Evolutionary conservation across 106 monocot species (phyloP), one percentile per base, ranked within the genome.

Genomic region (Phalaenopsis aphrodite): DNA sequence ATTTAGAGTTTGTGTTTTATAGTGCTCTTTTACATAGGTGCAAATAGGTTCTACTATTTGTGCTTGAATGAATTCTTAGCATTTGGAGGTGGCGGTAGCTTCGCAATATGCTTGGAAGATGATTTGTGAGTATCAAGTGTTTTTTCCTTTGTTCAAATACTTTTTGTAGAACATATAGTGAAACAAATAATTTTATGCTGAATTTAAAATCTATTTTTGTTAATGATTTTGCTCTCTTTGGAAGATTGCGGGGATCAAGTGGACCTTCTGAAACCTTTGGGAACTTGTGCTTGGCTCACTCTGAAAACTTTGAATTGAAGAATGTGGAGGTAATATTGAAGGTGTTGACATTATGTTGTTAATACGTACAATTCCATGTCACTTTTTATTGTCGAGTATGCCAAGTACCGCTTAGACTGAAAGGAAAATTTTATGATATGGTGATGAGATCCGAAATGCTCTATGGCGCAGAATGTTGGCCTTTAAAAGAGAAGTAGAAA

Each of bases 31-130:
- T 85, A 61, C 78, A 49, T 77, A 97, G 94, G 94, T 87, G 85
- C 90, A 77, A 97, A 97, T 83, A 88, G 96, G 74, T 97, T 86
- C 76, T 94, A 94, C 81, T 97, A 97, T 79, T 80, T 97, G 86
- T 97, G 96, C 75, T 78, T 94, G 83, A 89, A 87, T 84, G 86
- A 97, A 82, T 21, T 84, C 55, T 82, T 97, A 56, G 94, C 94
- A 80, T 94, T 97, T 79, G 94, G 96, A 82, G 96, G 96, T 0
- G 96, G 96, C 58, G 92, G 92, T 23, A 87, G 57, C 82, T 97
- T 92, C 21, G 96, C 94, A 11, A 71, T 97, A 49, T 87, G 83
- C 78, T 83, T 97, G 80, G 96, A 94, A 77, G 96, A 92, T 42
- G 96, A 94, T 89, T 68, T 97, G 96, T 97, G 88, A 90, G 96